phyloP scores from a whole-genome alignment of 202 grass and related monocot genomes.

The Hordeum pubiflorum region DNA sequence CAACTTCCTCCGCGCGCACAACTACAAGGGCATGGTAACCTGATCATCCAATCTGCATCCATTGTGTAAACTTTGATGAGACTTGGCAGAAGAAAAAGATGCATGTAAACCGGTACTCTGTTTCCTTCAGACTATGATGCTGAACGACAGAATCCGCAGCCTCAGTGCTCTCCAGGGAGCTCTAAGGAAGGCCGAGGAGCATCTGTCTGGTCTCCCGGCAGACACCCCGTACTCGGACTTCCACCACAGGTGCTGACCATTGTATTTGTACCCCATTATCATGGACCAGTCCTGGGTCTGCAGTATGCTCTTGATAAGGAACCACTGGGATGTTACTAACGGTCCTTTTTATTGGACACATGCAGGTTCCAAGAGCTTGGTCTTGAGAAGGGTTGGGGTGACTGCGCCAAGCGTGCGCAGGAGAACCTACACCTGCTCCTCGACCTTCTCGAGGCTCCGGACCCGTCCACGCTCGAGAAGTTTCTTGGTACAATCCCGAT shows the following conservation, averaged over 20 bases:
- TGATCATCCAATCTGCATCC: neutral
- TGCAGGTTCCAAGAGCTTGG: constrained; percentile 94
- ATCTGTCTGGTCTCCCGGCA: constrained; percentile 48
- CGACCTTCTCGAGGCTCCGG: constrained; percentile 94
- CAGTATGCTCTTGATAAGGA: neutral
- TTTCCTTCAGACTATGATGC: constrained; percentile 78
- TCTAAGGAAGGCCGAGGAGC: constrained; percentile 87
- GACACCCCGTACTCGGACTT: constrained; percentile 84
- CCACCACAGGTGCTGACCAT: constrained; percentile 58
- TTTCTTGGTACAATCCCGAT: constrained; percentile 96
- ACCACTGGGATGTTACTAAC: neutral
- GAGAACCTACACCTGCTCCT: constrained; percentile 88
- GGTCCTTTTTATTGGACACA: neutral
- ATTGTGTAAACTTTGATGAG: neutral
- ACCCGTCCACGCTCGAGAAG: constrained; percentile 84
- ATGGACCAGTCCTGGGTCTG: neutral
- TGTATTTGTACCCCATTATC: neutral
- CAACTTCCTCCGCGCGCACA: constrained; percentile 86
- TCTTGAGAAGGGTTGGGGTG: constrained; percentile 95
- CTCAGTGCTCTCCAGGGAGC: constrained; percentile 74
- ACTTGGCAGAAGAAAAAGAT: neutral
- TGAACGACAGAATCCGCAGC: constrained; percentile 87
- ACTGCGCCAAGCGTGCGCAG: constrained; percentile 57
- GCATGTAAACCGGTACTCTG: neutral
- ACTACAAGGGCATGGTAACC: constrained; percentile 98